Evolutionary conservation across 108 stramenopile genomes (phyloP), one percentile per base, ranked within the genome.

Genomic region (Nitzschia sp.): DNA sequence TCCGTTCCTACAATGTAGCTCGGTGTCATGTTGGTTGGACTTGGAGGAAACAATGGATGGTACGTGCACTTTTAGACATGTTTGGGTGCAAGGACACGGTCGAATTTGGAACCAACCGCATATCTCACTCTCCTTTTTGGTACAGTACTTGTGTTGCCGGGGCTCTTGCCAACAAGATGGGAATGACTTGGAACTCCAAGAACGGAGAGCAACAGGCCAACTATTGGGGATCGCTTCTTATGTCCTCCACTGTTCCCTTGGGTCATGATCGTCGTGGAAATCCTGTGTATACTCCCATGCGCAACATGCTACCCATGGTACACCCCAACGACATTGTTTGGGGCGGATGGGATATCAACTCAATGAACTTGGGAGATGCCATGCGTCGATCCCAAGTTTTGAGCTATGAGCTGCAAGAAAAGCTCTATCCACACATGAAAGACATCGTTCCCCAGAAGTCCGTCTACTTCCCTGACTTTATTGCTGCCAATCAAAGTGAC

Each of bases 21-120:
- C 10, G 97, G 98, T 44, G 88, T 97, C 64, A 97, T 98, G 98
- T 79, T 98, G 67, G 84, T 97, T 59, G 98, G 98, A 44, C 78
- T 94, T 25, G 98, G 98, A 26, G 98, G 98, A 10, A 98, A 98
- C 88, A 98, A 98, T 80, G 98, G 98, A 43, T 83, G 80, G 88
- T 89, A 76, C 61, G 87, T 70, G 10, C 10, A 5, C 6, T 5
- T 48, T 2, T 15, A 5, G 46, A 17, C 46, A 5, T 2, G 2
- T 5, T 48, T 48, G 2, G 1, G n/a, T 5, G 46, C 46, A 17
- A 5, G 46, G 17, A 48, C 6, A 5, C 3, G 2, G 17, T 48
- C 17, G 46, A 48, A 5, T 48, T 17, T 6, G 2, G 14, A 17
- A 6, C 17, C 46, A 48, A 48, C 5, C 2, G 6, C 46, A 43